Evolutionary conservation across 805 yeast genomes (phyloP), one percentile per base, ranked within the genome.

Genomic region (Saccharomycopsis microspora): DNA sequence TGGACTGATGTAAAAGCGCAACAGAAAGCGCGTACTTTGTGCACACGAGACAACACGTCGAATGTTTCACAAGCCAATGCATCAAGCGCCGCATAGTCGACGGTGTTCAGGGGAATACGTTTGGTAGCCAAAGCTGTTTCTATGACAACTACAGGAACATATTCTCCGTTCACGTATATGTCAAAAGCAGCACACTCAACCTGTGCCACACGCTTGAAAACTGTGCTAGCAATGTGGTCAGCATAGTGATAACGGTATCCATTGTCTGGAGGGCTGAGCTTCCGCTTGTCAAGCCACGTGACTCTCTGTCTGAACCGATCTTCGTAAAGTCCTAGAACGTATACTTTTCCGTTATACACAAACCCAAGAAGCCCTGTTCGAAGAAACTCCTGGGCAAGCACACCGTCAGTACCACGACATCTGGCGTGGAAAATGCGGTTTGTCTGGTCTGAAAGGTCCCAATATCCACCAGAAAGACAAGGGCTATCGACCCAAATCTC

Each of bases 401-500:
- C 65, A 0, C 94, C 94, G 46, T 75, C 74, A 43, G 80, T 79
- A 53, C 82, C 89, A 38, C 77, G 68, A 57, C 95, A 85, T 53
- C 78, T 75, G 0, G 95, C 95, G 57, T 83, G 93, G 64, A 87
- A 87, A 2, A 86, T 82, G 51, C 71, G 73, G 50, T 76, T 80
- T 0, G 94, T 83, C 41, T 84, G 86, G 44, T 66, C 77, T 30
- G 65, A 80, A 19, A 75, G 62, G 1, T 79, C 89, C 81, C 88
- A 87, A 58, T 84, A 85, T 0, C 95, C 96, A 10, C 95, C 96
- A 2, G 95, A 81, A 5, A 93, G 65, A 51, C 94, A 84, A 1
- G 90, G 90, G 40, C 94, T 82, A 57, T 89, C 96, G n/a, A 93
- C 85, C 97, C 97, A 93, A 34, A 93, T 81, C 62, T 93, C 99